A percentile compares a stretch with the other conserved stretches of the same genome.
Evolutionary conservation across 345 rosid genomes (phyloP).

Genomic region (Linum usitatissimum): DNA sequence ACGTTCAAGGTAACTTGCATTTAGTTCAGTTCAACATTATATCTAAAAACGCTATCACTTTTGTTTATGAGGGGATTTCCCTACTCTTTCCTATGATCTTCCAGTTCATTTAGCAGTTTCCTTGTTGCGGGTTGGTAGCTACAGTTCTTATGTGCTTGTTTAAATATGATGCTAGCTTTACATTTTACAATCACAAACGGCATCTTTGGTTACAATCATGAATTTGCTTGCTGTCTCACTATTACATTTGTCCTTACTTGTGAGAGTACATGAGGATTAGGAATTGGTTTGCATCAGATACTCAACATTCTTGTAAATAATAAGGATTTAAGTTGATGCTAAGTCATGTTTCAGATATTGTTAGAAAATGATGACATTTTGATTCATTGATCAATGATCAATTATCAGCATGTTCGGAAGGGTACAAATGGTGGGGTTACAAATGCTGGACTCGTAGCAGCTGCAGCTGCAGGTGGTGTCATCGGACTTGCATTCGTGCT

Average conservation of each 20-base stretch:
- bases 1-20: conserved; percentile 58
- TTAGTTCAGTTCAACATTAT: background rate
- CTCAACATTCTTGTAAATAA: too few species aligned
- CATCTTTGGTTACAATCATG: too few species aligned
- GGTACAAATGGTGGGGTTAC: conserved; percentile 98
- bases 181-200: too few species aligned
- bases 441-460: conserved; percentile 66
- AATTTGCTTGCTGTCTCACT: too few species aligned
- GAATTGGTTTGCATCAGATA: too few species aligned
- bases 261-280: too few species aligned
- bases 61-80: background rate
- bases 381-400: conserved; percentile 10
- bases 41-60: background rate
- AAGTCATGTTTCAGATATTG: background rate
- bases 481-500: conserved; percentile 66
- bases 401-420: conserved; percentile 62
- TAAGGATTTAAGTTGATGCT: background rate
- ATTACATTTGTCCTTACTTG: too few species aligned
- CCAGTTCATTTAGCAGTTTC: too few species aligned
- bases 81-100: too few species aligned
- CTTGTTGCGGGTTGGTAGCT: too few species aligned
- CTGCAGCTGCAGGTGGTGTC: conserved; percentile 62
- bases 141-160: too few species aligned
- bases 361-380: conserved; percentile 6
- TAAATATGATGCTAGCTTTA: too few species aligned